These are phyloP conservation scores for Halophytophthora batemanensis DNA, from an alignment of 352 stramenopile genomes.

Conservation along the genomic window DNA sequence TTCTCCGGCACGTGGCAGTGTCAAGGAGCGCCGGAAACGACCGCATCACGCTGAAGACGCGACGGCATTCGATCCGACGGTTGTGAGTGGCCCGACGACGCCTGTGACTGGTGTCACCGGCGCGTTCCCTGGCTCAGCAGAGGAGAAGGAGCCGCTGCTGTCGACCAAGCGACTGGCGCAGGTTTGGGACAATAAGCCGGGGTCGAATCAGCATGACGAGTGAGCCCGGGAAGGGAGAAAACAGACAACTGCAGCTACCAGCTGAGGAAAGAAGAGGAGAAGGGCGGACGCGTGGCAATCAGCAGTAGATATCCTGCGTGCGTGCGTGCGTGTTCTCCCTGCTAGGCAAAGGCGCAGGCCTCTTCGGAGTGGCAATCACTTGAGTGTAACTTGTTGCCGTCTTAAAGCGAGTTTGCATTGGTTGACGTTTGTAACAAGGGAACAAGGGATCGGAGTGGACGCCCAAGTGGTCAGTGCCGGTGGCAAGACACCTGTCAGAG, in stretches of 20 bases:
- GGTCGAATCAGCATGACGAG: too few species aligned
- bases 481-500: too few species aligned
- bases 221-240: too few species aligned
- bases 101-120: slow-evolving; percentile 12
- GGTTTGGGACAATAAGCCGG: slow-evolving; percentile 33
- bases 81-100: slow-evolving; percentile 23
- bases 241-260: not conserved
- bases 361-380: too few species aligned
- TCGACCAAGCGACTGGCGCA: slow-evolving; percentile 48
- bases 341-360: too few species aligned
- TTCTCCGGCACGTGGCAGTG: slow-evolving; percentile 8
- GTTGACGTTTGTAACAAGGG: slow-evolving; percentile 1
- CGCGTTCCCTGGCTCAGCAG: slow-evolving; percentile 29
- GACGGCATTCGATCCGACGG: slow-evolving; percentile 24
- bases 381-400: not conserved
- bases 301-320: too few species aligned
- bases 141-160: slow-evolving; percentile 62
- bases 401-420: slow-evolving; percentile 1
- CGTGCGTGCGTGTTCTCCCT: too few species aligned
- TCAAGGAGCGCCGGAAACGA: not conserved
- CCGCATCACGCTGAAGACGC: not conserved
- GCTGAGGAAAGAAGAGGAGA: not conserved
- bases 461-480: not conserved
- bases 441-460: slow-evolving; percentile 9
- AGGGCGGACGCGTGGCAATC: too few species aligned